A percentile compares a stretch with the other conserved stretches of the same genome.
These are phyloP conservation scores for Aspergillus sp. DNA, from an alignment of 2,329 filamentous ascomycete species.

Conservation along the genomic window DNA sequence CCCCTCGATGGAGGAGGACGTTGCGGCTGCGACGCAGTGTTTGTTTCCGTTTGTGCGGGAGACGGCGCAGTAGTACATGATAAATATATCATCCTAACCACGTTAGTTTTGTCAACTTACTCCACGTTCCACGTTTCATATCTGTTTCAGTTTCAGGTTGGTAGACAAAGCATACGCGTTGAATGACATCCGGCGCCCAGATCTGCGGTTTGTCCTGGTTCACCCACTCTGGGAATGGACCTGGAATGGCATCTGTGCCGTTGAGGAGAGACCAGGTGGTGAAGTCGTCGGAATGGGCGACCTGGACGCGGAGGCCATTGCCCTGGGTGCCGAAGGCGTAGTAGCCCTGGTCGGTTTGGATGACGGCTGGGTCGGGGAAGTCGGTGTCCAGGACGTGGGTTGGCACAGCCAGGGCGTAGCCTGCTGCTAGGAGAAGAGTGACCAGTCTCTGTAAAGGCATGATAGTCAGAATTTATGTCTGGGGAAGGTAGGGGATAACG, in stretches of 20 bases:
- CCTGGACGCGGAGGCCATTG: conserved; percentile 52
- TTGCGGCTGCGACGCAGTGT: conserved; percentile 62
- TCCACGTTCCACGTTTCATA: not conserved
- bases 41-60: conserved; percentile 30
- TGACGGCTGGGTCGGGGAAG: conserved; percentile 13
- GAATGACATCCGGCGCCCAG: conserved; percentile 61
- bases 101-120: too few relatives aligned
- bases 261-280: conserved; percentile 48
- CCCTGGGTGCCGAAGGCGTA: conserved; percentile 57
- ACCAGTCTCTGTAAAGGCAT: not conserved
- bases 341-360: conserved; percentile 8
- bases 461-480: too few relatives aligned
- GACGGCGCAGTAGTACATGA: conserved; percentile 61
- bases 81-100: conserved; percentile 46
- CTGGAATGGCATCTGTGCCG: conserved; percentile 21
- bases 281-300: conserved; percentile 51
- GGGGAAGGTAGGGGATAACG: too few relatives aligned
- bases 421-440: not conserved
- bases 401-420: conserved; percentile 15
- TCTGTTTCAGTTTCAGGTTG: too few relatives aligned
- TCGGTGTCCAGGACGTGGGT: conserved; percentile 24
- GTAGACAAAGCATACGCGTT: conserved; percentile 30
- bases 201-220: conserved; percentile 39
- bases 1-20: conserved; percentile 48
- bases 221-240: not conserved